Percentiles rank a stretch among this genome's conserved stretches.
Conservation (phyloP, 2,329 filamentous ascomycete species). For the Capronia coronata region DNA sequence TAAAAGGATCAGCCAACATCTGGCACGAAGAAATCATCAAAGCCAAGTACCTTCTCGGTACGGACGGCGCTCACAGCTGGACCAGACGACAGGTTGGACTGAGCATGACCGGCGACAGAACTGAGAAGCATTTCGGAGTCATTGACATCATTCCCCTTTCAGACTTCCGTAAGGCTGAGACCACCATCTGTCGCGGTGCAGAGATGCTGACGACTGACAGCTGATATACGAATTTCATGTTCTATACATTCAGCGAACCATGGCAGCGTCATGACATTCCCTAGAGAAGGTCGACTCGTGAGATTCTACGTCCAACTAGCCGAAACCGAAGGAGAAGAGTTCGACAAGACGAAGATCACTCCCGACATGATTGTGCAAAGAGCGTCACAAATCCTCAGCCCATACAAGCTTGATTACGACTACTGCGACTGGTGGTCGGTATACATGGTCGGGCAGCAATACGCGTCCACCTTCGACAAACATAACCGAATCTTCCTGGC, state of each 20-base stretch:
- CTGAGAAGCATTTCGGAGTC: slow-evolving; percentile 40
- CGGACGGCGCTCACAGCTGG: slow-evolving; percentile 63
- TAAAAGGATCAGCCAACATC: not conserved
- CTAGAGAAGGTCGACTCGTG: slow-evolving; percentile 56
- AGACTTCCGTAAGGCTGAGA: slow-evolving; percentile 42
- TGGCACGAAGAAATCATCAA: slow-evolving; percentile 8
- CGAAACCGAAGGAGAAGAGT: slow-evolving; percentile 30
- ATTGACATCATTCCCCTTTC: slow-evolving; percentile 48
- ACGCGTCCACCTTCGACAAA: not conserved
- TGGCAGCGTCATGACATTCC: slow-evolving; percentile 58
- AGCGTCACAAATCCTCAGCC: slow-evolving; percentile 59
- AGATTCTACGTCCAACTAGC: slow-evolving; percentile 60
- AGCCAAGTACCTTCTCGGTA: slow-evolving; percentile 53
- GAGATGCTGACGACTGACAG: slow-evolving; percentile 32
- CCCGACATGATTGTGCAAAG: slow-evolving; percentile 56
- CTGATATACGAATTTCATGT: slow-evolving; percentile 53
- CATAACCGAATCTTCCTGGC: slow-evolving; percentile 51
- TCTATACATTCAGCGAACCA: slow-evolving; percentile 51
- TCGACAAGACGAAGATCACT: slow-evolving; percentile 57
- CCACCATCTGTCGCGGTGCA: not conserved
- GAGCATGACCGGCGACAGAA: slow-evolving; percentile 50
- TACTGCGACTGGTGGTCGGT: slow-evolving; percentile 63
- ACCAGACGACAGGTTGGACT: slow-evolving; percentile 54
- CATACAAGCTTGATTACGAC: slow-evolving; percentile 59
- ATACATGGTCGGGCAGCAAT: slow-evolving; percentile 35